Evolutionary conservation across 1,284 basidiomycete species (phyloP).

Genomic region (Taiwanofungus camphoratus): DNA sequence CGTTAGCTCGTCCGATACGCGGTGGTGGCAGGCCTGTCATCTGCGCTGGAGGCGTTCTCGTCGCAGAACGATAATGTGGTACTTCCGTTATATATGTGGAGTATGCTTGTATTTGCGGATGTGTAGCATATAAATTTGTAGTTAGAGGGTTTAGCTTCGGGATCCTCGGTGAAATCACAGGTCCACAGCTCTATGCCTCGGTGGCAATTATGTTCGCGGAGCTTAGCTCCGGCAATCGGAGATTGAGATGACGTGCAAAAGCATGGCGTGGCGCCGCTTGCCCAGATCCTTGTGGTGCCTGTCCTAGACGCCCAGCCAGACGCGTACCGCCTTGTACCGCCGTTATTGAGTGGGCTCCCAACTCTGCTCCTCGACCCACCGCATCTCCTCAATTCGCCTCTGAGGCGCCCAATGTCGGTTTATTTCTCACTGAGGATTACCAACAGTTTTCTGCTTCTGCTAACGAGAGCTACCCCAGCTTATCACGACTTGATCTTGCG

Average conservation of each 20-base stretch:
- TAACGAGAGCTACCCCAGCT: neutral
- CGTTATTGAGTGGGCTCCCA: no score
- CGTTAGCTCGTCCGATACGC: constrained; percentile 50
- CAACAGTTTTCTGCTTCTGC: neutral
- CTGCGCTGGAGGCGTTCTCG: constrained; percentile 80
- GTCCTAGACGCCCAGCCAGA: constrained; percentile 1
- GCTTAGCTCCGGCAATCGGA: constrained; percentile 1
- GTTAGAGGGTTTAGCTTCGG: neutral
- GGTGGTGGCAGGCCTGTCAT: constrained; percentile 55
- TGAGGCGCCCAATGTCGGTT: constrained; percentile 6
- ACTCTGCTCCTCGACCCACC: neutral
- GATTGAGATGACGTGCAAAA: constrained; percentile 8
- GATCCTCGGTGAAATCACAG: no score
- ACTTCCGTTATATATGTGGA: constrained; percentile 86
- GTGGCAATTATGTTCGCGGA: no score
- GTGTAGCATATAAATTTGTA: constrained; percentile 24
- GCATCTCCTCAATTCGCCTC: neutral
- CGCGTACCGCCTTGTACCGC: no score
- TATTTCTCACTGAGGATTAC: neutral
- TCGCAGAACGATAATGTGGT: constrained; percentile 95
- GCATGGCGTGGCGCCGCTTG: no score
- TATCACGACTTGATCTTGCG: neutral
- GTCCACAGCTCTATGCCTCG: no score
- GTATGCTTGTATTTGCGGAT: constrained; percentile 55
- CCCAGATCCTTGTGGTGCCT: constrained; percentile 1